These are phyloP conservation scores for Solanum corneliomulleri DNA, from an alignment of 257 asterid genomes.

Conservation along the genomic window DNA sequence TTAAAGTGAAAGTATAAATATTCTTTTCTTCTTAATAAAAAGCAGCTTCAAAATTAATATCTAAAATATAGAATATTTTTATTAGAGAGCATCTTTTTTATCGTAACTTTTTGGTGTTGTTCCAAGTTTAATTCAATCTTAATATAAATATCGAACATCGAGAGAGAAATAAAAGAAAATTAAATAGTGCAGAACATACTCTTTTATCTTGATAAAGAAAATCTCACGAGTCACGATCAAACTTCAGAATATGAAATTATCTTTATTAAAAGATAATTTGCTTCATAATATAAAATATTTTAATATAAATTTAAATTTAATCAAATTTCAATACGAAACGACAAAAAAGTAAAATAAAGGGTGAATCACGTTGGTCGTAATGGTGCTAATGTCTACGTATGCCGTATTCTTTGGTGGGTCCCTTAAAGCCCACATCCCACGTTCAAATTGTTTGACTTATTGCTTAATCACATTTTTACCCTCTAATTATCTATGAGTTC, in stretches of 20 bases:
- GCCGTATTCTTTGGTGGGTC: neutral
- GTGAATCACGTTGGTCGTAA: neutral
- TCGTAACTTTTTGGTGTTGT: neutral
- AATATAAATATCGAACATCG: too few relatives aligned
- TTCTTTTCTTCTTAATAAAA: too few relatives aligned
- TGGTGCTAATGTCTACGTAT: neutral
- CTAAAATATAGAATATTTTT: too few relatives aligned
- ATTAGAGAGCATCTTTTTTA: neutral
- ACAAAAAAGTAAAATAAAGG: neutral
- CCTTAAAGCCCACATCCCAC: neutral
- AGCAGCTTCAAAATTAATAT: too few relatives aligned
- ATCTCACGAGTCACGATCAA: neutral
- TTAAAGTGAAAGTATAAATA: too few relatives aligned
- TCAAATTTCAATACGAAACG: rapidly evolving
- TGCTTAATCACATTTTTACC: neutral
- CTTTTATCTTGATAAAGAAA: neutral
- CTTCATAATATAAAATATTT: neutral
- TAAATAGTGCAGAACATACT: too few relatives aligned
- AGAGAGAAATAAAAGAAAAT: too few relatives aligned
- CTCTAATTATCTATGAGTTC: neutral
- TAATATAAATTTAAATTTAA: rapidly evolving
- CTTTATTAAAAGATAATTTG: rapidly evolving
- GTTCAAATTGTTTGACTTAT: neutral
- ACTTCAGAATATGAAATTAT: neutral
- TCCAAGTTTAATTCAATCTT: too few relatives aligned